Conservation (phyloP, 495 filamentous ascomycete species). For the Hyaloscypha finlandica region DNA sequence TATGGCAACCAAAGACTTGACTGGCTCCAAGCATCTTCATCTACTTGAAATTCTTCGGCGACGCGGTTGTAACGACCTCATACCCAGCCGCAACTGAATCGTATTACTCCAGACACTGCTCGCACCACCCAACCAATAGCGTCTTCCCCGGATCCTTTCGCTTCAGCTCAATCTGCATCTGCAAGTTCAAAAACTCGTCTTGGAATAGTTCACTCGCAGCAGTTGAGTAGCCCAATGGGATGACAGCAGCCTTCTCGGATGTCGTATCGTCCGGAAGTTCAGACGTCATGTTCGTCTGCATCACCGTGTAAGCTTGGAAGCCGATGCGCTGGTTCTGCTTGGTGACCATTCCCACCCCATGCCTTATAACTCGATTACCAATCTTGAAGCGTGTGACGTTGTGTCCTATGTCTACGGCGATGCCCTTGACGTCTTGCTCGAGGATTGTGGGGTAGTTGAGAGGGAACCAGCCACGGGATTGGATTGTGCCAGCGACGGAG, state of each 20-base stretch:
- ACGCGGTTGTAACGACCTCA: slow-evolving; percentile 57
- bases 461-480: slow-evolving; percentile 8
- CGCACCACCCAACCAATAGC: slow-evolving; percentile 22
- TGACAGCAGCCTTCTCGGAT: slow-evolving; percentile 48
- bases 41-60: slow-evolving; percentile 53
- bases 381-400: slow-evolving; percentile 43
- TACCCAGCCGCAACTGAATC: slow-evolving; percentile 29
- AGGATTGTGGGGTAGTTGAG: slow-evolving; percentile 50
- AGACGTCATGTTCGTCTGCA: slow-evolving; percentile 38
- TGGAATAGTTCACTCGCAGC: slow-evolving; percentile 53
- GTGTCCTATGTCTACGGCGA: slow-evolving; percentile 41
- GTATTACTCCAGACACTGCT: slow-evolving; percentile 25
- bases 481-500: slow-evolving; percentile 16
- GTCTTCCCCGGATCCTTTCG: slow-evolving; percentile 27
- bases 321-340: slow-evolving; percentile 18
- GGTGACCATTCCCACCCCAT: slow-evolving; percentile 7
- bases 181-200: slow-evolving; percentile 43
- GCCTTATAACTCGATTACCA: slow-evolving; percentile 45
- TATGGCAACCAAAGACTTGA: slow-evolving; percentile 28
- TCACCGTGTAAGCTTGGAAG: slow-evolving; percentile 53
- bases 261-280: slow-evolving; percentile 48
- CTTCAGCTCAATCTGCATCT: slow-evolving; percentile 31
- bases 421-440: slow-evolving; percentile 48
- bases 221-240: slow-evolving; percentile 57
- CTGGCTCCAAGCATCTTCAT: slow-evolving; percentile 55